A percentile compares a stretch with the other conserved stretches of the same genome.
These are phyloP conservation scores for Diplocarpon rosae DNA, from an alignment of 2,329 filamentous ascomycete genomes.

Conservation along the genomic window DNA sequence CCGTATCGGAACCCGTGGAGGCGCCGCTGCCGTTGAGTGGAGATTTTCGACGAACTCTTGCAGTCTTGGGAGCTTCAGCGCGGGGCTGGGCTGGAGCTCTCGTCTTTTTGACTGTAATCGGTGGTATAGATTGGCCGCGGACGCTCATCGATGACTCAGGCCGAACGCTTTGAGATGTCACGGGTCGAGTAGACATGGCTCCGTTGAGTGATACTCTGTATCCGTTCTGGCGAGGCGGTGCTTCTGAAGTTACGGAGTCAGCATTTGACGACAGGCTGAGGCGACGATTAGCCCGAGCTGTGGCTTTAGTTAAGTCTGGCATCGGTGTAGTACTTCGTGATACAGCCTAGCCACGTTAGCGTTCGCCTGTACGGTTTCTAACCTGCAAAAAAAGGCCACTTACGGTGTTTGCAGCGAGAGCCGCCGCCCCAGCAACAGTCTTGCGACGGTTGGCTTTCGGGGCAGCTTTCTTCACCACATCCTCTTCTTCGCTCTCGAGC, in stretches of 20 bases:
- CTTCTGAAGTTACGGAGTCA: slow-evolving; percentile 23
- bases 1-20: neutral
- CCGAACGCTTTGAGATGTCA: slow-evolving; percentile 33
- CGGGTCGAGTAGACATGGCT: slow-evolving; percentile 25
- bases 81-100: slow-evolving; percentile 37
- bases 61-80: slow-evolving; percentile 28
- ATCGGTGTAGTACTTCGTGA: slow-evolving; percentile 22
- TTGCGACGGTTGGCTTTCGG: slow-evolving; percentile 41
- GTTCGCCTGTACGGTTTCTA: too few relatives aligned
- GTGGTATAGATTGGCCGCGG: slow-evolving; percentile 28
- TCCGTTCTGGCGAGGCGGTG: slow-evolving; percentile 10
- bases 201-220: slow-evolving; percentile 24
- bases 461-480: slow-evolving; percentile 31
- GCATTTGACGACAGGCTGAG: slow-evolving; percentile 35
- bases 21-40: slow-evolving; percentile 13
- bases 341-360: slow-evolving; percentile 10
- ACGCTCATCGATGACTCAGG: slow-evolving; percentile 35
- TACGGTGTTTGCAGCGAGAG: slow-evolving; percentile 36
- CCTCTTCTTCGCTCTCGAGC: slow-evolving; percentile 42
- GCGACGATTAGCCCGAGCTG: slow-evolving; percentile 27
- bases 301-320: slow-evolving; percentile 23
- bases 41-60: slow-evolving; percentile 21
- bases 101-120: slow-evolving; percentile 46
- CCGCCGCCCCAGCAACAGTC: slow-evolving; percentile 45
- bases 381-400: neutral